Conservation (phyloP, 257 asterid genomes). For the Solanum commersonii region DNA sequence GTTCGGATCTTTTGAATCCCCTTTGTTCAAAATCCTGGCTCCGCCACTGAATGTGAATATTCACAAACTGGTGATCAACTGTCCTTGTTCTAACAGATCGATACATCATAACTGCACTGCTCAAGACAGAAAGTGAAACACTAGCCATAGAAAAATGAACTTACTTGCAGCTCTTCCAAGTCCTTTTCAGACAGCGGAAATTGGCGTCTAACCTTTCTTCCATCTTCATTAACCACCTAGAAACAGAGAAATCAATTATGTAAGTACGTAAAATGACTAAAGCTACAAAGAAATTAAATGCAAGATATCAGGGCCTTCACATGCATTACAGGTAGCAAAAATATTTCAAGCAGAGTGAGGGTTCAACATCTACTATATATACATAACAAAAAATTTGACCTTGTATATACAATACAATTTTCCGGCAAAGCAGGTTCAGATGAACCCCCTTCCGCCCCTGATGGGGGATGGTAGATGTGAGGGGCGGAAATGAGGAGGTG, state of each 20-base stretch:
- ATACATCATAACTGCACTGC: neutral
- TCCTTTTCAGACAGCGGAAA: conserved; percentile 57
- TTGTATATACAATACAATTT: neutral
- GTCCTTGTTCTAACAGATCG: neutral
- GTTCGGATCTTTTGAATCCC: neutral
- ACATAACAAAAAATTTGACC: neutral
- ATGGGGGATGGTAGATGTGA: neutral
- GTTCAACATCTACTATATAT: neutral
- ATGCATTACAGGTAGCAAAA: neutral
- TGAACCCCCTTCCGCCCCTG: neutral
- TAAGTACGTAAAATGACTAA: neutral
- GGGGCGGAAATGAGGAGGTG: neutral
- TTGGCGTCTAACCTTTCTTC: conserved; percentile 65
- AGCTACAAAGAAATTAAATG: neutral
- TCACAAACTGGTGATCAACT: neutral
- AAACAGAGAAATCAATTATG: neutral
- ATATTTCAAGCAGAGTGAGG: too few relatives aligned
- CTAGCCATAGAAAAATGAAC: neutral
- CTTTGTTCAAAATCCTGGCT: neutral
- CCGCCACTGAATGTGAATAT: neutral
- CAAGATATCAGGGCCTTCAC: neutral
- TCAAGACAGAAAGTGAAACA: neutral
- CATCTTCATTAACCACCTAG: conserved; percentile 82
- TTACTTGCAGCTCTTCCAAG: conserved; percentile 83
- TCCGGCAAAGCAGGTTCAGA: neutral